Evolutionary conservation across 441 rosid genomes (phyloP), one percentile per base, ranked within the genome.

Genomic region (Syzygium syzygioides): DNA sequence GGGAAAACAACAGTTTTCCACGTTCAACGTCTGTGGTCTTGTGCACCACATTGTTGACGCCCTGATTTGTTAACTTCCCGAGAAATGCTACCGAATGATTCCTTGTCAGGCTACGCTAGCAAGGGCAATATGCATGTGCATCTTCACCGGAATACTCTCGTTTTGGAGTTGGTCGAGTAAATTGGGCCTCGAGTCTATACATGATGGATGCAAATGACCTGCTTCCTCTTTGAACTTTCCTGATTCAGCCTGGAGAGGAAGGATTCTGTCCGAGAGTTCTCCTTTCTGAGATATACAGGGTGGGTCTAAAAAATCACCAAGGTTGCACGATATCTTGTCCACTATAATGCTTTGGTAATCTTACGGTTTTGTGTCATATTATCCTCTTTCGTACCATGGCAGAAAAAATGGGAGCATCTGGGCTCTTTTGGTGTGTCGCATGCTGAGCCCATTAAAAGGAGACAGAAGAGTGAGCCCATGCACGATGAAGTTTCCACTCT

Each of bases 311-410:
- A 37, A 37, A 0, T 20, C 41, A 6, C 17, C 68, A 28, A 60
- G 68, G 68, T 0, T 60, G 68, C 68, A 0, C 68, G 68, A 59
- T 59, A 0, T 26, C 15, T 60, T 6, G 18, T 28, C 68, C 3
- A 28, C n/a, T 60, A 28, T 60, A 12, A 28, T 60, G n/a, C 2
- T 30, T 60, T 28, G n/a, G 68, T 60, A 28, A 13, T 60, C 32
- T 60, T 60, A 60, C 7, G 48, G 48, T 28, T 28, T 60, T 28
- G 68, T 60, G 18, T 60, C 32, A 60, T 60, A 60, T 28, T 0
- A 12, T 28, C 66, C n/a, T 60, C 0, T 60, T n/a, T 60, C 66
- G 68, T 60, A 60, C 17, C 18, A 60, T 28, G 32, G 18, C 32
- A 28, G 68, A 60, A 60, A 60, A 60, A 60, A 60, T 28, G 32